phyloP scores from a whole-genome alignment of 495 filamentous ascomycete genomes.

The Penicilliopsis zonata region DNA sequence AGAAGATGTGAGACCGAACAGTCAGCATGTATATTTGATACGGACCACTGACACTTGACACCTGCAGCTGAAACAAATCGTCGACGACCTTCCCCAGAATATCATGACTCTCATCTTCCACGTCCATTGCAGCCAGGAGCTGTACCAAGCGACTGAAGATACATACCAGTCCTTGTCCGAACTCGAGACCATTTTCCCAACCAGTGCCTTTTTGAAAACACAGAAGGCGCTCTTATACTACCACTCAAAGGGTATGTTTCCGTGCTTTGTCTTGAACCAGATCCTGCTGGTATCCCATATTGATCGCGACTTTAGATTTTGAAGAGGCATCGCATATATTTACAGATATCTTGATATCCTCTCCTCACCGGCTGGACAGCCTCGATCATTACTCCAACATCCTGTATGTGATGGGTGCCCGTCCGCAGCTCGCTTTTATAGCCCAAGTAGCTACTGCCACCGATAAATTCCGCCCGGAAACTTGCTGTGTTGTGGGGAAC shows the following conservation, averaged over 20 bases:
- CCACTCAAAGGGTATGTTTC: constrained; percentile 56
- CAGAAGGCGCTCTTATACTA: constrained; percentile 81
- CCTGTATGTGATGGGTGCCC: constrained; percentile 77
- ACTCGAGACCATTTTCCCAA: constrained; percentile 72
- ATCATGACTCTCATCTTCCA: constrained; percentile 91
- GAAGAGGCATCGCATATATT: constrained; percentile 79
- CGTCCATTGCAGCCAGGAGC: constrained; percentile 76
- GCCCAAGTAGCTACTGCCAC: constrained; percentile 80
- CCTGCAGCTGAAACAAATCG: constrained; percentile 42
- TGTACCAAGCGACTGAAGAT: constrained; percentile 68
- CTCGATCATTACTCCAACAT: constrained; percentile 96
- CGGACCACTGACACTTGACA: constrained; percentile 7
- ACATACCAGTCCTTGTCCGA: constrained; percentile 61
- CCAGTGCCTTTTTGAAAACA: constrained; percentile 76
- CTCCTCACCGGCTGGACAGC: constrained; percentile 81
- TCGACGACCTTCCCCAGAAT: constrained; percentile 63
- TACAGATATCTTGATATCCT: constrained; percentile 59
- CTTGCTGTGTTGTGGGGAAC: constrained; percentile 93
- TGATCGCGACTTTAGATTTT: too few species aligned
- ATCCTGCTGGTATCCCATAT: too few species aligned
- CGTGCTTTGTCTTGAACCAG: too few species aligned
- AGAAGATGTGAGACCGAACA: constrained; percentile 60
- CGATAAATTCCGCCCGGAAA: constrained; percentile 95
- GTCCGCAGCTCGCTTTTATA: constrained; percentile 83
- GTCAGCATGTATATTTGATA: not conserved